Percentiles rank a stretch among this genome's conserved stretches.
Evolutionary conservation across 192 early-diverging fungal species (phyloP).

Genomic region (Pecoramyces ruminantium): DNA sequence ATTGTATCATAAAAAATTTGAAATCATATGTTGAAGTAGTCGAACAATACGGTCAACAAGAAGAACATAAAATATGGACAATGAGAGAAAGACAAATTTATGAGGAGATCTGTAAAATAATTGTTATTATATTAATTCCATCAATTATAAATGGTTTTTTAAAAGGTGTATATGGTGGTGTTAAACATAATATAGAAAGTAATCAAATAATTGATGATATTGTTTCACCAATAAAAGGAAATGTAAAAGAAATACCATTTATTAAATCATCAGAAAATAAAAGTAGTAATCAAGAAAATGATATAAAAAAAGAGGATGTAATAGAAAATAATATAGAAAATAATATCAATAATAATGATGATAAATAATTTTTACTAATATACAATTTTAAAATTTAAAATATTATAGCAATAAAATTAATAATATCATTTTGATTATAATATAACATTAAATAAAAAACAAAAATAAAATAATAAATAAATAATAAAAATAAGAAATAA

Average conservation of each 20-base stretch:
- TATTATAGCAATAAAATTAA: too few relatives aligned
- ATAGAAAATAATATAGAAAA: not conserved
- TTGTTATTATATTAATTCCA: not conserved
- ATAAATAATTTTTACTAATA: too few relatives aligned
- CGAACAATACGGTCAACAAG: not conserved
- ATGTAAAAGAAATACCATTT: not conserved
- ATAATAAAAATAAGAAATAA: too few relatives aligned
- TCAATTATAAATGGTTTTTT: not conserved
- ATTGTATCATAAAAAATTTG: not conserved
- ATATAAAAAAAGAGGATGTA: not conserved
- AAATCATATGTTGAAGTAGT: not conserved
- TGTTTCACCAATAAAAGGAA: not conserved
- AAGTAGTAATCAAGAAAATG: not conserved
- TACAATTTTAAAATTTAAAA: too few relatives aligned
- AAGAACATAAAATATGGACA: not conserved
- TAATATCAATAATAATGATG: too few relatives aligned
- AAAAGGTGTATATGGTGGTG: not conserved
- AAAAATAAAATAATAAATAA: too few relatives aligned
- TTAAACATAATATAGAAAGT: not conserved
- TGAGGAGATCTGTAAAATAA: not conserved
- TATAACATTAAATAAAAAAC: too few relatives aligned
- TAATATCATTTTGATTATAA: too few relatives aligned
- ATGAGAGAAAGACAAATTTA: not conserved
- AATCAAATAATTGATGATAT: not conserved
- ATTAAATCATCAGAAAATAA: not conserved